Conservation (phyloP, 306 rosid species). For the Betula pendula region DNA sequence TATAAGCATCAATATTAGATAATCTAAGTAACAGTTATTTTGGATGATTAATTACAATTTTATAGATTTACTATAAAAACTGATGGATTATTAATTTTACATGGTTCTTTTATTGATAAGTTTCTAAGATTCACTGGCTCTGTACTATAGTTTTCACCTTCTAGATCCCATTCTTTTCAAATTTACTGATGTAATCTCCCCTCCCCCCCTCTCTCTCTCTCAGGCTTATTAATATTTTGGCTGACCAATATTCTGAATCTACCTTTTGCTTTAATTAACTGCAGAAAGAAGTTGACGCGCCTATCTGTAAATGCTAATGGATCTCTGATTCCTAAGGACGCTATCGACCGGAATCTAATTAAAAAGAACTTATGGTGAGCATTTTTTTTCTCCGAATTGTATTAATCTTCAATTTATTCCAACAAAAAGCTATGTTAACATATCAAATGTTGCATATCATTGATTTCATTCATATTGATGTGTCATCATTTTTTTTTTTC, state of each 20-base stretch:
- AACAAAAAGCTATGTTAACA: background rate
- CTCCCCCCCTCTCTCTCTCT: background rate
- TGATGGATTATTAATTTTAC: background rate
- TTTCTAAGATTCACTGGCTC: background rate
- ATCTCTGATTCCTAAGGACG: constrained; percentile 65
- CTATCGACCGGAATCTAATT: constrained; percentile 62
- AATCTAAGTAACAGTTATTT: background rate
- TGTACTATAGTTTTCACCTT: background rate
- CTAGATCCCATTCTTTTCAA: background rate
- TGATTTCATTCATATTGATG: background rate
- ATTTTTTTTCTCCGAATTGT: constrained; percentile 16
- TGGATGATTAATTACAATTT: background rate
- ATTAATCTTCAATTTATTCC: background rate
- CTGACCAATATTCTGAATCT: constrained; percentile 5
- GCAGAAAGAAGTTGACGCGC: constrained; percentile 82
- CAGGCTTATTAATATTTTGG: background rate
- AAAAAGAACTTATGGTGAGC: constrained; percentile 80
- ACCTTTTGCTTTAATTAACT: constrained; percentile 25
- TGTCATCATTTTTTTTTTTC: background rate
- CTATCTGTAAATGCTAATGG: constrained; percentile 87
- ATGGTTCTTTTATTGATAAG: background rate
- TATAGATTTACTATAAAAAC: background rate
- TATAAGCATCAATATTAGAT: background rate
- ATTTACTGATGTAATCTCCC: background rate
- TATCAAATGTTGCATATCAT: background rate